Evolutionary conservation across 108 stramenopile genomes (phyloP).

Genomic region (Cylindrotheca closterium): DNA sequence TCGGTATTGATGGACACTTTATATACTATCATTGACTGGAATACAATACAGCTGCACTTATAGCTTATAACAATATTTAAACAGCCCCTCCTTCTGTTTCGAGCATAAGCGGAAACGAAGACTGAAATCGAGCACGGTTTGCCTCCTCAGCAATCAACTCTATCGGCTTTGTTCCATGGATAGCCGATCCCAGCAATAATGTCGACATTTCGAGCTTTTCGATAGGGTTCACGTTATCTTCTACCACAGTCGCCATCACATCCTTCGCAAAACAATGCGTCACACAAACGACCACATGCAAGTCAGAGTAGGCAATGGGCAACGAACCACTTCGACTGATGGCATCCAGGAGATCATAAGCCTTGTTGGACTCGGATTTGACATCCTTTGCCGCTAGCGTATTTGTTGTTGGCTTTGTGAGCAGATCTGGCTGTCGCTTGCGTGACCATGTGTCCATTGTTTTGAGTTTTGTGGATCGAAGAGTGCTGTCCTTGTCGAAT

Average conservation of each 20-base stretch:
- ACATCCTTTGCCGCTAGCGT: conserved; percentile 26
- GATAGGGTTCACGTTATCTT: conserved; percentile 87
- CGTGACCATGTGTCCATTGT: conserved; percentile 32
- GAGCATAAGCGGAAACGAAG: conserved; percentile 20
- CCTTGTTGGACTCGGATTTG: conserved; percentile 57
- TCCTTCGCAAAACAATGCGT: conserved; percentile 84
- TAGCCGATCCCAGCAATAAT: conserved; percentile 61
- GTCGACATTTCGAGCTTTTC: conserved; percentile 79
- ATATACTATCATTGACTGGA: too few species aligned
- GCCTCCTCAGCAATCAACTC: conserved; percentile 8
- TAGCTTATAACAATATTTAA: too few species aligned
- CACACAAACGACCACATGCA: conserved; percentile 79
- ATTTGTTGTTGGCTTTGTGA: conserved; percentile 10
- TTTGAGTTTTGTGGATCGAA: conserved; percentile 69
- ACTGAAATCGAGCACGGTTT: conserved; percentile 9
- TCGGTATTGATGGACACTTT: too few species aligned
- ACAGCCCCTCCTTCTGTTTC: too few species aligned
- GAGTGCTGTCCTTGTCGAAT: conserved; percentile 38
- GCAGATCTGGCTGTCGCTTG: conserved; percentile 45
- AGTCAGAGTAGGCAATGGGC: conserved; percentile 53
- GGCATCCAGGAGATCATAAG: conserved; percentile 87
- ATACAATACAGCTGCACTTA: too few species aligned
- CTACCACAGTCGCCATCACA: conserved; percentile 75
- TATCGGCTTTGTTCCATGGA: conserved; percentile 32
- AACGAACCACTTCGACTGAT: conserved; percentile 79